A percentile compares a stretch with the other conserved stretches of the same genome.
Conservation (phyloP, 257 asterid species). For the Ilex aquifolium region DNA sequence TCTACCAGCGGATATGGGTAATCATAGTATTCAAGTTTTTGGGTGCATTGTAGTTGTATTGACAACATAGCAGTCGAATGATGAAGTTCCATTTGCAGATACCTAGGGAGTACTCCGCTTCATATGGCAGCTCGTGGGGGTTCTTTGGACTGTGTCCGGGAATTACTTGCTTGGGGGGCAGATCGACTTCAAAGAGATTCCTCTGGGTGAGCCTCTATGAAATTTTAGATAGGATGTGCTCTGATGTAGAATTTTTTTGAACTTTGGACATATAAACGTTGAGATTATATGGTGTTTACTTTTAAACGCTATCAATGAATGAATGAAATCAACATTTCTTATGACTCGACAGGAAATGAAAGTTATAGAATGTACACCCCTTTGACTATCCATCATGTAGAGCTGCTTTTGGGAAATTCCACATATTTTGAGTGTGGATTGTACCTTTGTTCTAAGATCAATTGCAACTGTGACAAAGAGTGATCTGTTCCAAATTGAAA, state of each 20-base stretch:
- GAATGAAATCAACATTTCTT: background rate
- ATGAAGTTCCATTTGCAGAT: conserved; percentile 28
- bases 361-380: too few relatives aligned
- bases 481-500: too few relatives aligned
- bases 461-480: too few relatives aligned
- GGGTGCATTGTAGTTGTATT: background rate
- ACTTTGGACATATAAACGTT: background rate
- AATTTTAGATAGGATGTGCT: background rate
- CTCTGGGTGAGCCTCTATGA: conserved; percentile 47
- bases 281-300: too few relatives aligned
- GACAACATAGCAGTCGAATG: conserved; percentile 2
- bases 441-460: too few relatives aligned
- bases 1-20: conserved; percentile 73
- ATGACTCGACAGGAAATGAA: too few relatives aligned
- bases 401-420: too few relatives aligned
- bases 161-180: conserved; percentile 80
- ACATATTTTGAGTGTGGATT: too few relatives aligned
- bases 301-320: too few relatives aligned
- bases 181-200: conserved; percentile 73
- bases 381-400: too few relatives aligned
- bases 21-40: conserved; percentile 7
- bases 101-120: conserved; percentile 72
- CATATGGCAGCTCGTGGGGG: conserved; percentile 88
- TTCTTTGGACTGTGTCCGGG: conserved; percentile 72
- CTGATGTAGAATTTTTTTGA: background rate